Evolutionary conservation across 73 alveolate species (phyloP), one percentile per base, ranked within the genome.

Genomic region (Stentor coeruleus): DNA sequence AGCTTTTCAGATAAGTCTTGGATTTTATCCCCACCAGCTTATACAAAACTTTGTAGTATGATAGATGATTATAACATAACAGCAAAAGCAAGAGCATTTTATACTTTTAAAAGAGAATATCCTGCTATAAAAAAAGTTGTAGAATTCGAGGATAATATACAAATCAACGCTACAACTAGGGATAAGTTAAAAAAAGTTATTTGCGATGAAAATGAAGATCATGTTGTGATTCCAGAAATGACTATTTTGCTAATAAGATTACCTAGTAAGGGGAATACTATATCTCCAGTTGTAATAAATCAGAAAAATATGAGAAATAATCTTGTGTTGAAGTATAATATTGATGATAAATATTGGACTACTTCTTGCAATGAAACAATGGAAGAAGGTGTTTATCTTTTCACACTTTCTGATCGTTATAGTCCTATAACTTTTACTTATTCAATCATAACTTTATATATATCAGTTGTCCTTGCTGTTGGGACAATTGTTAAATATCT

Each of bases 401-500:
- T 85, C 89, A 88, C 91, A 15, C 41, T 87, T 72, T 88, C 94
- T 3, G 89, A 85, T 28, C 72, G 77, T 81, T 81, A 75, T 4
- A 81, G 90, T 2, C 90, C 85, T 3, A 31, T 74, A 33, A 84
- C 77, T 33, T 42, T 85, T 31, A 82, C 77, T 57, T 89, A 85
- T 59, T 77, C 91, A 3, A 76, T 87, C 31, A 28, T 83, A 3
- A 83, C 96, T 0, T 86, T 90, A 85, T 90, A 86, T 57, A 74
- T 87, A 36, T 75, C 92, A n/a, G 85, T 90, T 40, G 96, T 90
- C 15, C 87, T 86, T 38, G 93, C 85, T 15, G 60, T 90, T 3
- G 96, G 91, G 0, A 72, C 66, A 74, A 74, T 76, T n/a, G 28
- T 90, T 1, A 86, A 91, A 84, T 55, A 74, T 1, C 39, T 76